phyloP scores from a whole-genome alignment of 441 rosid species.

The Euphorbia celastroides region DNA sequence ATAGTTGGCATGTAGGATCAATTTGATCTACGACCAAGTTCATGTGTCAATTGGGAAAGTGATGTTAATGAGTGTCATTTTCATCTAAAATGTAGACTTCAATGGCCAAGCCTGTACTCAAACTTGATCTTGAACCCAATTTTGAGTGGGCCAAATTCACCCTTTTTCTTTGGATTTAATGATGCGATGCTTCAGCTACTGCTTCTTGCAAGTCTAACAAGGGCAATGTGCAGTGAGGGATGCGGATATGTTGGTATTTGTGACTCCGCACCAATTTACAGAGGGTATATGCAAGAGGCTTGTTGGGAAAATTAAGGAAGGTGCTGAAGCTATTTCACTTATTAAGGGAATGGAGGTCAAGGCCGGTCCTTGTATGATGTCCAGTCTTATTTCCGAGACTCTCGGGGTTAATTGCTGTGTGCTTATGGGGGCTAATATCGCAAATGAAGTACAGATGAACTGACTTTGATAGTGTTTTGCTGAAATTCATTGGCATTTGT shows the following conservation, averaged over 20 bases:
- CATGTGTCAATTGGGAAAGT: too few relatives aligned
- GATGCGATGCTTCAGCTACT: not conserved
- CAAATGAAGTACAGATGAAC: slow-evolving; percentile 60
- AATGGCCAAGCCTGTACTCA: too few relatives aligned
- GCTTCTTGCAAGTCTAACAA: slow-evolving; percentile 1
- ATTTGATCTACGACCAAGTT: too few relatives aligned
- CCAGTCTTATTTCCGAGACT: slow-evolving; percentile 65
- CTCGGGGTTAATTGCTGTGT: slow-evolving; percentile 80
- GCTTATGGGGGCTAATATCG: slow-evolving; percentile 96
- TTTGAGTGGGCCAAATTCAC: too few relatives aligned
- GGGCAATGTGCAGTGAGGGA: slow-evolving; percentile 55
- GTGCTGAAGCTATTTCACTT: slow-evolving; percentile 79
- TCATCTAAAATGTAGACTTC: too few relatives aligned
- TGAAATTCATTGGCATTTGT: slow-evolving; percentile 1
- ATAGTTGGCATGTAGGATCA: too few relatives aligned
- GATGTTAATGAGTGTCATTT: too few relatives aligned
- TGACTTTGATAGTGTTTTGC: slow-evolving; percentile 1
- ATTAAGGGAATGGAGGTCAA: slow-evolving; percentile 96
- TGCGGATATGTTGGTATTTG: slow-evolving; percentile 91
- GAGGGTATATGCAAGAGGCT: slow-evolving; percentile 84
- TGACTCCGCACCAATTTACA: slow-evolving; percentile 94
- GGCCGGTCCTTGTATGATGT: slow-evolving; percentile 97
- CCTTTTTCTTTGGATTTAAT: too few relatives aligned
- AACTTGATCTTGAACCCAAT: too few relatives aligned
- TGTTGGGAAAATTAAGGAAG: slow-evolving; percentile 56